Conservation (phyloP, 768 basidiomycete genomes). For the Chalciporus piperatus region DNA sequence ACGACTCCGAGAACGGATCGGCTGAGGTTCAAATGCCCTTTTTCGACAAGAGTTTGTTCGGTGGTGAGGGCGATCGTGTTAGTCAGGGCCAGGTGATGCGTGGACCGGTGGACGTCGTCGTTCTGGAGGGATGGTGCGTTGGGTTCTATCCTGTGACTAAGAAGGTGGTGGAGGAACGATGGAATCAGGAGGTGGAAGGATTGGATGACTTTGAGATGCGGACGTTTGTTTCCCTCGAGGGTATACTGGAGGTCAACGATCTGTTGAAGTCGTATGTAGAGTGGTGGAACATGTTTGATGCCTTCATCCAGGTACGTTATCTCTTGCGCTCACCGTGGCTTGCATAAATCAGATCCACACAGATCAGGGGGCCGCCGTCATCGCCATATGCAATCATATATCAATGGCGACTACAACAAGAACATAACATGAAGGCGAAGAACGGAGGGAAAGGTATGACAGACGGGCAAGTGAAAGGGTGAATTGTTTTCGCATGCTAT, state of each 20-base stretch:
- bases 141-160: slow-evolving; percentile 70
- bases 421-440: slow-evolving; percentile 78
- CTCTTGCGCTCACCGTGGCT: slow-evolving; percentile 1
- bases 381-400: slow-evolving; percentile 60
- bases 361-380: slow-evolving; percentile 39
- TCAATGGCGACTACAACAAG: slow-evolving; percentile 87
- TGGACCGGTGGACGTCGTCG: slow-evolving; percentile 69
- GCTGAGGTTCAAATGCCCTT: slow-evolving; percentile 56
- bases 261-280: slow-evolving; percentile 54
- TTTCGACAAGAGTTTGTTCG: slow-evolving; percentile 83
- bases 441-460: slow-evolving; percentile 91
- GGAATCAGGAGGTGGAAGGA: slow-evolving; percentile 35
- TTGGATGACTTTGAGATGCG: slow-evolving; percentile 34
- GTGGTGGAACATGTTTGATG: slow-evolving; percentile 71
- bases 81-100: slow-evolving; percentile 41
- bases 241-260: slow-evolving; percentile 64
- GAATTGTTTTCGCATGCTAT: slow-evolving; percentile 15
- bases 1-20: slow-evolving; percentile 15
- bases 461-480: slow-evolving; percentile 69
- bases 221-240: slow-evolving; percentile 42
- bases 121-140: slow-evolving; percentile 96
- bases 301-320: slow-evolving; percentile 68
- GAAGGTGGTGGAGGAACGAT: slow-evolving; percentile 51
- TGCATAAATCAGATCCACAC: background rate
- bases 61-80: slow-evolving; percentile 83